These are phyloP conservation scores for Phytophthora palmivora DNA, from an alignment of 352 stramenopile species.

Conservation along the genomic window DNA sequence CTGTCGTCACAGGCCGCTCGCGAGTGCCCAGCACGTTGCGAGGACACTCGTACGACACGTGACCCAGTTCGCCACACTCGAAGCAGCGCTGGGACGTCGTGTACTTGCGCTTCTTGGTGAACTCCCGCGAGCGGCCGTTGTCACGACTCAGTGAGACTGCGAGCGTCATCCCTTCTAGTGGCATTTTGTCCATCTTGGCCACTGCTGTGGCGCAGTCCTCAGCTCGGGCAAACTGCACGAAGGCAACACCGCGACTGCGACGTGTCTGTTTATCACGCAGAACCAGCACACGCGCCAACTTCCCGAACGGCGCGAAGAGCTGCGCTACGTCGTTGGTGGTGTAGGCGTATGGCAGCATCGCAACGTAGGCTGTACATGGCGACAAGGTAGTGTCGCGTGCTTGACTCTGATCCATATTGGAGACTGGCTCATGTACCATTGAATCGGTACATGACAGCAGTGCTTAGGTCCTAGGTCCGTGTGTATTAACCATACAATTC, in stretches of 20 bases:
- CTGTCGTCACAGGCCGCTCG: slow-evolving; percentile 54
- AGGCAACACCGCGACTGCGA: slow-evolving; percentile 79
- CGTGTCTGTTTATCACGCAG: slow-evolving; percentile 79
- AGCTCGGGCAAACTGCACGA: slow-evolving; percentile 83
- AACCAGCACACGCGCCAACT: slow-evolving; percentile 79
- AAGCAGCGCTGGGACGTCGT: slow-evolving; percentile 75
- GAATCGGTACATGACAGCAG: neutral
- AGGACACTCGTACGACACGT: slow-evolving; percentile 88
- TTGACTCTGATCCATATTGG: slow-evolving; percentile 17
- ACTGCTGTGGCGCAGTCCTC: slow-evolving; percentile 68
- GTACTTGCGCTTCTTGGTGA: slow-evolving; percentile 85
- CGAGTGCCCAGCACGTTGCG: slow-evolving; percentile 81
- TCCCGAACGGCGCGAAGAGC: slow-evolving; percentile 80
- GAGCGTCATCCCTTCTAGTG: slow-evolving; percentile 72
- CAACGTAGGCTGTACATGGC: slow-evolving; percentile 79
- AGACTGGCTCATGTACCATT: slow-evolving; percentile 4
- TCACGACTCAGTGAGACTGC: slow-evolving; percentile 73
- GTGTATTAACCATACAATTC: slow-evolving; percentile 2
- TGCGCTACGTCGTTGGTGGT: slow-evolving; percentile 90
- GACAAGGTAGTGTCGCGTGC: neutral
- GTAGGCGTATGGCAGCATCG: slow-evolving; percentile 90
- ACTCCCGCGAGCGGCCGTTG: slow-evolving; percentile 83
- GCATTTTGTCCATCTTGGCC: slow-evolving; percentile 59
- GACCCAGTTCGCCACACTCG: slow-evolving; percentile 78
- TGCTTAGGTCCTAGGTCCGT: no score